Percentiles rank a stretch among this genome's conserved stretches.
Conservation (phyloP, 331 rosid genomes). For the Rhamnella rubrinervis region DNA sequence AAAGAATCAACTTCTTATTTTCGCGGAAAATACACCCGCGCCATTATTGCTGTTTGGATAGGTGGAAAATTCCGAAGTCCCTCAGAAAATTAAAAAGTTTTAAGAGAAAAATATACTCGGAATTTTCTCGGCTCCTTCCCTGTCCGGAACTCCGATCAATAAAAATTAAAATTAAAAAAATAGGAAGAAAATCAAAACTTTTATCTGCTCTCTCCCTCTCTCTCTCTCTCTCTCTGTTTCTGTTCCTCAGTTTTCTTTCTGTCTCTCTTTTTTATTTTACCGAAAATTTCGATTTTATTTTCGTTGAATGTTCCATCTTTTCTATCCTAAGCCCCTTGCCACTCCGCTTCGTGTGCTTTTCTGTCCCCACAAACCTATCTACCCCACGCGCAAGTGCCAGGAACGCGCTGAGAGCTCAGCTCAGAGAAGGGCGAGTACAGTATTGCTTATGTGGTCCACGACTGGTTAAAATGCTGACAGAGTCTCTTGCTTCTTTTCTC, state of each 20-base stretch:
- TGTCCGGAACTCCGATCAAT: neutral
- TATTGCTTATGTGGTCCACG: neutral
- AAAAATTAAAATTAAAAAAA: neutral
- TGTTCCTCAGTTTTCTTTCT: neutral
- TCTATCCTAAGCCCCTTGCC: neutral
- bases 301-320: neutral
- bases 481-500: conserved; percentile 12
- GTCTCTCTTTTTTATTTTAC: neutral
- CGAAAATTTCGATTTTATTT: conserved; percentile 3
- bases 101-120: neutral
- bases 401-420: neutral
- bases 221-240: neutral
- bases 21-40: conserved; percentile 31
- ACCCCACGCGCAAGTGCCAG: neutral
- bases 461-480: neutral
- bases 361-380: neutral
- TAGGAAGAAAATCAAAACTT: no score
- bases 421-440: neutral
- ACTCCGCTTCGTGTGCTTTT: neutral
- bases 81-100: conserved; percentile 2
- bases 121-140: conserved; percentile 13
- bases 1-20: conserved; percentile 20
- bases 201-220: neutral
- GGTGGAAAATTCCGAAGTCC: conserved; percentile 44
- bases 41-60: conserved; percentile 20